These are phyloP conservation scores for Pseudodiploospora longispora DNA, from an alignment of 2,329 filamentous ascomycete species.

Conservation along the genomic window DNA sequence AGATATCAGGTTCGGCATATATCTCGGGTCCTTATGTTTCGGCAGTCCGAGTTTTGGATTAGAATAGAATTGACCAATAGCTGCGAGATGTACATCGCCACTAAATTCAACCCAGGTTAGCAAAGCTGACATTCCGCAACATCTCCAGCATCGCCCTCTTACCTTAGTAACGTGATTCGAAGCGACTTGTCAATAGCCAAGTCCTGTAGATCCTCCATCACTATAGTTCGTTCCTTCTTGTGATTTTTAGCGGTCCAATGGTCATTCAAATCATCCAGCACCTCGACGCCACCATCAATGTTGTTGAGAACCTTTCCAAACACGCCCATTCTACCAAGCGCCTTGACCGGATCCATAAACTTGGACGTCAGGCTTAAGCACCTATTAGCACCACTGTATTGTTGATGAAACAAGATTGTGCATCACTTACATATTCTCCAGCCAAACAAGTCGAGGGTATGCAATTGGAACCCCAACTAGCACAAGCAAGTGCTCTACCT, in stretches of 20 bases:
- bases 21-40: constrained; percentile 88
- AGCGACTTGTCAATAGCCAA: constrained; percentile 88
- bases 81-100: constrained; percentile 89
- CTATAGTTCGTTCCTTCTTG: constrained; percentile 77
- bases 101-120: constrained; percentile 30
- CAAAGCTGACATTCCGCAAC: background rate
- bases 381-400: constrained; percentile 19
- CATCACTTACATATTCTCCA: constrained; percentile 56
- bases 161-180: constrained; percentile 80
- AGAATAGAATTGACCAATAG: constrained; percentile 90
- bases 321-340: constrained; percentile 71
- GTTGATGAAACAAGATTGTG: background rate
- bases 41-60: constrained; percentile 71
- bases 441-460: constrained; percentile 66
- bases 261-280: constrained; percentile 86
- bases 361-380: constrained; percentile 65
- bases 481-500: constrained; percentile 84
- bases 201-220: constrained; percentile 88
- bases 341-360: constrained; percentile 82
- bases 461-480: constrained; percentile 77
- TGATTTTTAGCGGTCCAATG: constrained; percentile 97
- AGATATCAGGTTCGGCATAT: constrained; percentile 93
- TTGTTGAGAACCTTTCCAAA: constrained; percentile 77
- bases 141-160: constrained; percentile 9
- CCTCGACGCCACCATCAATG: constrained; percentile 85